Evolutionary conservation across 352 stramenopile species (phyloP).

Genomic region (Globisporangium barbulae): DNA sequence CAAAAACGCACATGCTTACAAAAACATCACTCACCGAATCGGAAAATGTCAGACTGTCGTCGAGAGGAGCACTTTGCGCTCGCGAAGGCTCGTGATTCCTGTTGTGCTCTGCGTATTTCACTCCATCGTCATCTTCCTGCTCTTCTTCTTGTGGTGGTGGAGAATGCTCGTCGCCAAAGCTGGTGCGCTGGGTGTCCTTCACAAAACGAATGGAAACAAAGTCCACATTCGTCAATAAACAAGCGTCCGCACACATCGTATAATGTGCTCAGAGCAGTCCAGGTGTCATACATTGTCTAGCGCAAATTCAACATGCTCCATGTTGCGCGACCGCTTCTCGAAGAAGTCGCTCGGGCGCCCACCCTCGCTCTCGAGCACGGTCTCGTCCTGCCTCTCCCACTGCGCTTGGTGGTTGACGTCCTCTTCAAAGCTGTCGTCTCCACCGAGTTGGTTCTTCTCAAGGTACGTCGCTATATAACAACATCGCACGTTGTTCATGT

Average conservation of each 20-base stretch:
- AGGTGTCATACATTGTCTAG: conserved; percentile 14
- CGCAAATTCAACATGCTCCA: conserved; percentile 70
- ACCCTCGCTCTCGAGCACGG: conserved; percentile 15
- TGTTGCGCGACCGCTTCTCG: conserved; percentile 61
- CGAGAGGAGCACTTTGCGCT: neutral
- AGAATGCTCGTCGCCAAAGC: neutral
- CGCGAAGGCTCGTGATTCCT: neutral
- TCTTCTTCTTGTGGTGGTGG: neutral
- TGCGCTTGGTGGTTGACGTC: conserved; percentile 23
- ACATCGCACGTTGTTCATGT: neutral
- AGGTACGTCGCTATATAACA: conserved; percentile 37
- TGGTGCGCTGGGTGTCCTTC: neutral
- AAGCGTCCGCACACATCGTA: neutral
- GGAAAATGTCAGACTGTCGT: conserved; percentile 26
- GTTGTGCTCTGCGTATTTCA: neutral
- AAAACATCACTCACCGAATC: conserved; percentile 21
- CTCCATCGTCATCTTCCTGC: neutral
- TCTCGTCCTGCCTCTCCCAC: conserved; percentile 31
- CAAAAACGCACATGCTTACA: neutral
- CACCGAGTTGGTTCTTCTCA: conserved; percentile 39
- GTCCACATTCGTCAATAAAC: neutral
- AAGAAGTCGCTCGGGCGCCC: conserved; percentile 69
- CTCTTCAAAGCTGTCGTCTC: conserved; percentile 44
- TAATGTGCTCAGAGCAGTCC: neutral
- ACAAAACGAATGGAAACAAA: neutral